Evolutionary conservation across 495 filamentous ascomycete species (phyloP).

Genomic region (Staphylotrichum longicolle): DNA sequence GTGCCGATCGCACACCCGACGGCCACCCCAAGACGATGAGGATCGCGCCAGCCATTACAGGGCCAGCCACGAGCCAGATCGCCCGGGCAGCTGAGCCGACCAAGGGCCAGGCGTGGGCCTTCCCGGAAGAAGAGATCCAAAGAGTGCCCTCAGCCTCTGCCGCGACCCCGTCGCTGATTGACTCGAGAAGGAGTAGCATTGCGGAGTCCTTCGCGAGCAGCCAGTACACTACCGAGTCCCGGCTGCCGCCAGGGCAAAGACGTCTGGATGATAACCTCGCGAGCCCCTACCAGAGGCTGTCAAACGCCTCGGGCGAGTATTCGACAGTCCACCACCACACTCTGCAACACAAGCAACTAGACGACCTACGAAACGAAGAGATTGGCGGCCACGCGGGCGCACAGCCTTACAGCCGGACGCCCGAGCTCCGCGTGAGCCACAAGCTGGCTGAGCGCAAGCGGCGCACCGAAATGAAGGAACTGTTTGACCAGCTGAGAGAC

Average conservation of each 20-base stretch:
- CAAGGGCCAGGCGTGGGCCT: conserved; percentile 78
- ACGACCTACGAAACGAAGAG: conserved; percentile 62
- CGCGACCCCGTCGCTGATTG: conserved; percentile 50
- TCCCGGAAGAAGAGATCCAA: conserved; percentile 70
- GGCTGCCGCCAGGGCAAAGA: conserved; percentile 70
- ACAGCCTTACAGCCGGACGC: conserved; percentile 89
- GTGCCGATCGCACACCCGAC: conserved; percentile 52
- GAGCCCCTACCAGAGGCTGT: conserved; percentile 33
- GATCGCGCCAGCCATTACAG: conserved; percentile 73
- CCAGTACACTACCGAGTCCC: conserved; percentile 66
- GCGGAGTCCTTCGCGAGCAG: conserved; percentile 72
- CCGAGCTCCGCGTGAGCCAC: conserved; percentile 90
- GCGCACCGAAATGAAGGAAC: conserved; percentile 95
- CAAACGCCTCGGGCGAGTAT: conserved; percentile 35
- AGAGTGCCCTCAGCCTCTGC: conserved; percentile 43
- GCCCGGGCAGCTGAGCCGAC: conserved; percentile 78
- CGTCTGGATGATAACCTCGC: conserved; percentile 54
- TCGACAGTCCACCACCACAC: conserved; percentile 66
- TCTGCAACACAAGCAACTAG: conserved; percentile 70
- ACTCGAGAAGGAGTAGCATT: conserved; percentile 69
- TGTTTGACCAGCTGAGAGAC: conserved; percentile 83
- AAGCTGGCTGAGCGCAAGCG: conserved; percentile 96
- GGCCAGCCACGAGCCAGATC: conserved; percentile 72
- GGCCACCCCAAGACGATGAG: conserved; percentile 51
- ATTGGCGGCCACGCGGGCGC: conserved; percentile 51